Evolutionary conservation across 345 rosid genomes (phyloP).

Genomic region (Eucalyptus curtisii): DNA sequence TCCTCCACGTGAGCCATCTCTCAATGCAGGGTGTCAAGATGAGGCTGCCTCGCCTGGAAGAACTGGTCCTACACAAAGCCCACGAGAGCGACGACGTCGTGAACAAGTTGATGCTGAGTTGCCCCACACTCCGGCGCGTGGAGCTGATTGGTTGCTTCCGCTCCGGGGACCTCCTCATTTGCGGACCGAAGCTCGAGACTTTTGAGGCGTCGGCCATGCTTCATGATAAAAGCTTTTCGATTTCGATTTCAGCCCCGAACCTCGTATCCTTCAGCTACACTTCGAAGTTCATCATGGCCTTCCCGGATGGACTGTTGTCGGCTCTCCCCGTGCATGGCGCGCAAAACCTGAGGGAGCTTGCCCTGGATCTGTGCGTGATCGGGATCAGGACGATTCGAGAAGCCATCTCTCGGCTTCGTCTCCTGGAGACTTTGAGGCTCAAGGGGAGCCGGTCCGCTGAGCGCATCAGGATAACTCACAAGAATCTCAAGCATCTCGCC

Average conservation of each 20-base stretch:
- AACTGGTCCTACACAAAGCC: not conserved
- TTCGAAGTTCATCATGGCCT: accelerated
- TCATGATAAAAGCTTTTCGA: not conserved
- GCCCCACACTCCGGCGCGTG: not conserved
- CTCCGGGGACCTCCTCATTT: not conserved
- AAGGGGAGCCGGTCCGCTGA: not conserved
- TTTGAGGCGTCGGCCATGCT: not conserved
- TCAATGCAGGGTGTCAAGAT: not conserved
- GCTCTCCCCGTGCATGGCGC: not conserved
- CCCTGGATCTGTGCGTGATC: not conserved
- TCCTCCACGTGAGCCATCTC: not conserved
- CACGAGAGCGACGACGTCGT: not conserved
- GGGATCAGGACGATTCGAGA: not conserved
- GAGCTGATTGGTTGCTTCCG: not conserved
- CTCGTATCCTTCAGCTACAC: not conserved
- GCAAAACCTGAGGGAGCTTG: not conserved
- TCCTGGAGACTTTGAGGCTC: not conserved
- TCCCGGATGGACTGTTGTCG: not conserved
- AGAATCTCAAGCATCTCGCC: not conserved
- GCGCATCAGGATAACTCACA: not conserved
- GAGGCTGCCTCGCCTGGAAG: not conserved
- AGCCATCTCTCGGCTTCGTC: not conserved
- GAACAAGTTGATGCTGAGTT: not conserved
- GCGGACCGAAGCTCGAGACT: not conserved
- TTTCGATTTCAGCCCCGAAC: not conserved